Evolutionary conservation across 441 rosid species (phyloP).

Genomic region (Bocquillonia castaneifolia): DNA sequence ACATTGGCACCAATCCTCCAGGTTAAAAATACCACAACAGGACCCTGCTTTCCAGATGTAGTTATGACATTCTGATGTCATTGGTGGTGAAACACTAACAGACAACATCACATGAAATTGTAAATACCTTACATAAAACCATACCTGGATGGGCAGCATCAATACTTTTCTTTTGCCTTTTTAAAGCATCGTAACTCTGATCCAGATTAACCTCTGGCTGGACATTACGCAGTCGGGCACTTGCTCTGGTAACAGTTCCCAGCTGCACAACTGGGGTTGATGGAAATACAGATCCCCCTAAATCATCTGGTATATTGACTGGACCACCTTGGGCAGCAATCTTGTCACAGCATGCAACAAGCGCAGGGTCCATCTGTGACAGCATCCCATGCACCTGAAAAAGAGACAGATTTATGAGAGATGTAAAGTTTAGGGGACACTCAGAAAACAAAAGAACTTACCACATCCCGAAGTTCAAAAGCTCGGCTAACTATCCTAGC

Average conservation of each 20-base stretch:
- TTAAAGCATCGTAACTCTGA: constrained; percentile 65
- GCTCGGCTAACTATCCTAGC: constrained; percentile 95
- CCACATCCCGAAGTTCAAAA: constrained; percentile 90
- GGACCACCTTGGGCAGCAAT: constrained; percentile 92
- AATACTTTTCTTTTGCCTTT: constrained; percentile 63
- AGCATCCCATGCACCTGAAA: constrained; percentile 93
- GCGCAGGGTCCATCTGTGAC: constrained; percentile 97
- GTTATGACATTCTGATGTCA: not conserved
- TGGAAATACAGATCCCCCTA: constrained; percentile 59
- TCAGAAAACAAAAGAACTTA: constrained; percentile 29
- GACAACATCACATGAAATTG: not conserved
- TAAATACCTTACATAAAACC: not conserved
- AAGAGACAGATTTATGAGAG: constrained; percentile 8
- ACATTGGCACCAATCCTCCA: not conserved
- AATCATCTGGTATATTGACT: constrained; percentile 63
- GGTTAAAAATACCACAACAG: not conserved
- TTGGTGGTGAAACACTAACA: not conserved
- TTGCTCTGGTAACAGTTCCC: constrained; percentile 74
- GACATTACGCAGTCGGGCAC: constrained; percentile 95
- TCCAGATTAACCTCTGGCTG: constrained; percentile 79
- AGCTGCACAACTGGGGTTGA: constrained; percentile 73
- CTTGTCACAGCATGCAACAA: constrained; percentile 82
- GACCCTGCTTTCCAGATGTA: not conserved
- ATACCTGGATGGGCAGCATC: constrained; percentile 62
- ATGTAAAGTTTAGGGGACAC: not conserved